Conservation (phyloP, 371 early-diverging fungal species). For the Saksenaea oblongispora region DNA sequence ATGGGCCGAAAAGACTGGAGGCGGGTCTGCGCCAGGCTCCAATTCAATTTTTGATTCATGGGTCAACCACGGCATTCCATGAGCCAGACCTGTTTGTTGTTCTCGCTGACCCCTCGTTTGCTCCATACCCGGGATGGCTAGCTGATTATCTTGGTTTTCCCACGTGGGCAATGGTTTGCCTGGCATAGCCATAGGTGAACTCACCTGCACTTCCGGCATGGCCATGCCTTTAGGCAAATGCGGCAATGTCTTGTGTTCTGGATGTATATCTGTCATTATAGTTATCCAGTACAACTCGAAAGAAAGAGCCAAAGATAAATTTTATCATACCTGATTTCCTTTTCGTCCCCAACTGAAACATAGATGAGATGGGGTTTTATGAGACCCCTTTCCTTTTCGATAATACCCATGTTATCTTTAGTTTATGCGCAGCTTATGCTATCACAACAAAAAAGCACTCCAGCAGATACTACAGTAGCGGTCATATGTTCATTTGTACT, state of each 20-base stretch:
- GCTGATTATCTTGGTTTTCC: neutral
- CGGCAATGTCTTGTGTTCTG: conserved; percentile 26
- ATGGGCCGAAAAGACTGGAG: conserved; percentile 37
- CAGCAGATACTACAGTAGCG: neutral
- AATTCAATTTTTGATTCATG: conserved; percentile 21
- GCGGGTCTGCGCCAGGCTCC: conserved; percentile 21
- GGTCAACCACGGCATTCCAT: conserved; percentile 24
- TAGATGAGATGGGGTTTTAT: neutral
- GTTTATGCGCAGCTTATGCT: neutral
- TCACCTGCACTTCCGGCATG: conserved; percentile 21
- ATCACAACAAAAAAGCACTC: neutral
- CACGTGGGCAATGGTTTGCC: conserved; percentile 13
- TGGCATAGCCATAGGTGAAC: conserved; percentile 1
- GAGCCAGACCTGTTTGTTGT: conserved; percentile 9
- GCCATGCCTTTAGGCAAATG: conserved; percentile 40
- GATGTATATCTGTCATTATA: conserved; percentile 3
- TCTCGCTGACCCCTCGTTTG: conserved; percentile 14
- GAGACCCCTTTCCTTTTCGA: neutral
- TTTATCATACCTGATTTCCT: neutral
- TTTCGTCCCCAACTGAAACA: neutral
- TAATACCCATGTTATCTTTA: neutral
- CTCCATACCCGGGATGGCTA: conserved; percentile 1
- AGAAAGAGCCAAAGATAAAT: neutral
- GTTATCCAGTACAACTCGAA: neutral
- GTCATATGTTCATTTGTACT: neutral